Conservation (phyloP, 2,329 filamentous ascomycete genomes). For the Verticillium nubilum region DNA sequence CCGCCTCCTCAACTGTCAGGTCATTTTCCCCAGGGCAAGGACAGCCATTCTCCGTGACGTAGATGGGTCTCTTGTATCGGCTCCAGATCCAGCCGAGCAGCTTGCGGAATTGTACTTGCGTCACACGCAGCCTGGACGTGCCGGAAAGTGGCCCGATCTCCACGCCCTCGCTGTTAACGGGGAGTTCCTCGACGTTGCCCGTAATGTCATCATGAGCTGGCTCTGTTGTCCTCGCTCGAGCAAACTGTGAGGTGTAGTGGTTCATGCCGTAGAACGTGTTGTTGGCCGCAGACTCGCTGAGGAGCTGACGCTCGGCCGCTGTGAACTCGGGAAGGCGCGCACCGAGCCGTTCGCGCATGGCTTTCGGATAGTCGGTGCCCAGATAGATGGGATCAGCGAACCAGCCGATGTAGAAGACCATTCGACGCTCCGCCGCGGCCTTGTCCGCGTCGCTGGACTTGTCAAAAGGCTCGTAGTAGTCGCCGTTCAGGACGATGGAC, state of each 20-base stretch:
- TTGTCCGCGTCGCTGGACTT: slow-evolving; percentile 69
- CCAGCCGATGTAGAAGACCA: slow-evolving; percentile 84
- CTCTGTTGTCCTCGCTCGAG: slow-evolving; percentile 62
- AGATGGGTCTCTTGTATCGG: slow-evolving; percentile 68
- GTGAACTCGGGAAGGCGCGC: slow-evolving; percentile 71
- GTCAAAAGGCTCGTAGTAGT: slow-evolving; percentile 71
- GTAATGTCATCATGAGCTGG: slow-evolving; percentile 61
- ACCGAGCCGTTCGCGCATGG: slow-evolving; percentile 77
- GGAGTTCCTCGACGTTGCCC: slow-evolving; percentile 69
- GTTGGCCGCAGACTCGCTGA: slow-evolving; percentile 58
- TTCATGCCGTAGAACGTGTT: slow-evolving; percentile 97
- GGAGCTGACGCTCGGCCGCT: slow-evolving; percentile 62
- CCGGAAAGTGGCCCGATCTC: slow-evolving; percentile 78
- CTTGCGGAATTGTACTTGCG: slow-evolving; percentile 70
- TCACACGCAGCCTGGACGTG: slow-evolving; percentile 73
- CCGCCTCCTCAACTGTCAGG: slow-evolving; percentile 51
- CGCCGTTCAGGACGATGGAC: slow-evolving; percentile 82
- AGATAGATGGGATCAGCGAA: slow-evolving; percentile 85
- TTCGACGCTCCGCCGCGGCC: slow-evolving; percentile 71
- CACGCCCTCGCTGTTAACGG: slow-evolving; percentile 65
- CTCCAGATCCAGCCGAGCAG: slow-evolving; percentile 72
- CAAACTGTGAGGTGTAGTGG: slow-evolving; percentile 85
- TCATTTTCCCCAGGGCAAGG: slow-evolving; percentile 70
- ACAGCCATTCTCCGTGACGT: slow-evolving; percentile 90
- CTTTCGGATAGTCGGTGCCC: slow-evolving; percentile 69